phyloP scores from a whole-genome alignment of 257 asterid species.

The Agastache rugosa region DNA sequence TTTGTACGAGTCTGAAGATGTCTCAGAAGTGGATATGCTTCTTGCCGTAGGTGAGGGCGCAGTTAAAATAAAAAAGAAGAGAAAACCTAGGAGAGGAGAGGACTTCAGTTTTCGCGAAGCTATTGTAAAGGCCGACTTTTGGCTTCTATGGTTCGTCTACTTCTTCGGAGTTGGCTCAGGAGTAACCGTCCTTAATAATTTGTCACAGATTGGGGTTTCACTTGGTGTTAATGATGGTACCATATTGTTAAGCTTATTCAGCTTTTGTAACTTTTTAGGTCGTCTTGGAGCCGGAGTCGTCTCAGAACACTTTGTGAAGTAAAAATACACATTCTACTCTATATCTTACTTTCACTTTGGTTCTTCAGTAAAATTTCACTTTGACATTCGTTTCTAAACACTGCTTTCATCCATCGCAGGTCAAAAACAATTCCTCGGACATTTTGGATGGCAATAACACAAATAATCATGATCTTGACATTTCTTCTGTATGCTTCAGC shows the following conservation, averaged over 20 bases:
- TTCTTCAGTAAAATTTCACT: not conserved
- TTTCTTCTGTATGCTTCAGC: slow-evolving; percentile 91
- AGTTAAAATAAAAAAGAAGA: slow-evolving; percentile 78
- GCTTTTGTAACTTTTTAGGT: slow-evolving; percentile 90
- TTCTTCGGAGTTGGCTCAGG: slow-evolving; percentile 96
- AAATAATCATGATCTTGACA: slow-evolving; percentile 69
- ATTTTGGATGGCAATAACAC: slow-evolving; percentile 81
- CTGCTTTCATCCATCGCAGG: slow-evolving; percentile 49
- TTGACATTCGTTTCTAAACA: not conserved
- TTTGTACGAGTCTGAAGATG: slow-evolving; percentile 68
- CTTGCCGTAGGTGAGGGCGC: slow-evolving; percentile 99
- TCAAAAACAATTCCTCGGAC: slow-evolving; percentile 82
- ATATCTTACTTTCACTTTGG: not conserved
- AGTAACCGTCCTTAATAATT: slow-evolving; percentile 84
- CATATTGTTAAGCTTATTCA: slow-evolving; percentile 76
- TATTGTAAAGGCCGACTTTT: slow-evolving; percentile 90
- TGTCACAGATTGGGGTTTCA: slow-evolving; percentile 90
- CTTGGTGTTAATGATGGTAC: slow-evolving; percentile 70
- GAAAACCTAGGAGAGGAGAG: slow-evolving; percentile 91
- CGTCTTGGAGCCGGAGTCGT: slow-evolving; percentile 90
- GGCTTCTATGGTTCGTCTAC: slow-evolving; percentile 89
- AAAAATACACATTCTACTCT: not conserved
- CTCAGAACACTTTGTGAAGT: slow-evolving; percentile 93
- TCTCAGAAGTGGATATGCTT: slow-evolving; percentile 71
- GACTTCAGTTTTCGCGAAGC: slow-evolving; percentile 90